Base-by-base conservation (phyloP, 305 asterid species). In the Stenogyne calaminthoides region DNA sequence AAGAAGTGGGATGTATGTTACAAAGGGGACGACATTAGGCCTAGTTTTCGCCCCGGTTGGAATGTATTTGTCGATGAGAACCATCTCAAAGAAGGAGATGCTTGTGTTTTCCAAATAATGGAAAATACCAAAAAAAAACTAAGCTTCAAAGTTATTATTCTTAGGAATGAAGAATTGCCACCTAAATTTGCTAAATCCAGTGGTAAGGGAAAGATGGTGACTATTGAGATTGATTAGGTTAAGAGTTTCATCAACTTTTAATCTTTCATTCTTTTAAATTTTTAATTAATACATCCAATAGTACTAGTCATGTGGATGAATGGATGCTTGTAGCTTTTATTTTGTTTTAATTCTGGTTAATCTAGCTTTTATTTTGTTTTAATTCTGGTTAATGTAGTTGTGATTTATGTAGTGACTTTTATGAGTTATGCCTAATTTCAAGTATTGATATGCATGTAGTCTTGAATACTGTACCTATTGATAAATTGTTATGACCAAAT, bases 71-170 rank as follows among this genome's bases (percentile, higher is more conserved):
- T 20, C 19, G 7, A 11, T 2, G 87, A 76, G 22, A 88, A 84
- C 76, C 46, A 71, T 36, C 75, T 86, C 29, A 72, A 84, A 76
- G 8, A 11, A 3, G 85, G 82, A 20, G 88, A 84, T 81, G 89
- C 78, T 56, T 80, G 85, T 70, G 84, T 84, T 29, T 86, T 88
- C 61, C 88, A 88, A 67, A 49, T 86, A 10, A 69, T 72, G 25
- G 83, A 86, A 42, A 37, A 67, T 74, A 67, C 57, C 37, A 0
- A 0, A 0, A 7, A 3, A 15, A 40, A 37, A 10, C 55, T 79
- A 22, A 70, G 46, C 72, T 76, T 82, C 68, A 84, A 73, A 66
- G 88, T 84, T 58, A 66, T 68, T 51, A 66, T 86, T 62, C 75
- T 83, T 11, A 77, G 77, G 74, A 6, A 46, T 11, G 71, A 57